Conservation (phyloP, 2,329 filamentous ascomycete genomes). For the Pyricularia grisea region DNA sequence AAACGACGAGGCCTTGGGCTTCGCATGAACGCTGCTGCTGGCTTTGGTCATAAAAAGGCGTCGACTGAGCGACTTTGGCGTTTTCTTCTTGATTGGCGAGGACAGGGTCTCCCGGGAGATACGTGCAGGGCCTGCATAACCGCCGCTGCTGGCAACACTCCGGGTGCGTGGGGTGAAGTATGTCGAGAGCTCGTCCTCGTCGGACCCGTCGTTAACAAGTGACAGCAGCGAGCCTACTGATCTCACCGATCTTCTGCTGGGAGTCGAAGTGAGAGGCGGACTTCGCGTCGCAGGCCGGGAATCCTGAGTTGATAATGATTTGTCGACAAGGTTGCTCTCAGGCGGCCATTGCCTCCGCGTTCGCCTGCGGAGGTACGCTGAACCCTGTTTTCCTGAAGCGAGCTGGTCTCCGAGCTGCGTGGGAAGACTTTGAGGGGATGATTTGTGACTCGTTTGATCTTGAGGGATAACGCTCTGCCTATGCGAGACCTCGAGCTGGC, state of each 20-base stretch:
- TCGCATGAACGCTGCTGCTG: neutral
- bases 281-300: neutral
- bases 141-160: constrained; percentile 1
- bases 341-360: neutral
- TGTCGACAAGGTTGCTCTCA: neutral
- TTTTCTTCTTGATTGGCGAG: constrained; percentile 1
- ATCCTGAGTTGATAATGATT: neutral
- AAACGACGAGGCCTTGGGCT: neutral
- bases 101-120: neutral
- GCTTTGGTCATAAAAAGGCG: constrained; percentile 4
- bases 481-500: neutral
- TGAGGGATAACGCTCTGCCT: neutral
- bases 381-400: neutral
- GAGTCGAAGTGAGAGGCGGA: neutral
- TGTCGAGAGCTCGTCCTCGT: constrained; percentile 28
- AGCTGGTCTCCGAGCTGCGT: neutral
- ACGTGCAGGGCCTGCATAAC: too few relatives aligned
- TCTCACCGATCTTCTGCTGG: neutral
- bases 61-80: constrained; percentile 2
- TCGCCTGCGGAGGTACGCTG: neutral
- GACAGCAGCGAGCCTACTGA: constrained; percentile 22
- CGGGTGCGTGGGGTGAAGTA: neutral
- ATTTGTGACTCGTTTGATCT: neutral
- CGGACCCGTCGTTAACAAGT: constrained; percentile 26
- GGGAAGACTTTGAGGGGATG: neutral